A percentile compares a stretch with the other conserved stretches of the same genome.
Evolutionary conservation across 1,139 yeast genomes (phyloP).

Genomic region (Hemisphaericaspora xylofermentans): DNA sequence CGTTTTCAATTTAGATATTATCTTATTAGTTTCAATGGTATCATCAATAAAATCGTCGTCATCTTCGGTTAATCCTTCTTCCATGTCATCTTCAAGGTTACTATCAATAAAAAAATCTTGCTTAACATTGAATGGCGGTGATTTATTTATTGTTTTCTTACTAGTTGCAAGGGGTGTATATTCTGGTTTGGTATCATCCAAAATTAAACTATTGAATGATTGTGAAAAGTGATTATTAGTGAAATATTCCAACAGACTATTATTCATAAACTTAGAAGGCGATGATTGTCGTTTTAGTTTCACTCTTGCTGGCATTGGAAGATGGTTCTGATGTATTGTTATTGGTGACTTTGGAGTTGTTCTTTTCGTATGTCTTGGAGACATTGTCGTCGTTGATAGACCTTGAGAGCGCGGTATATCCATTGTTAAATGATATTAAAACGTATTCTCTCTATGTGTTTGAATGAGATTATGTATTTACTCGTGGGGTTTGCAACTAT

Average conservation of each 20-base stretch:
- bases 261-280: slow-evolving; percentile 10
- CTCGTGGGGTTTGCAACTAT: too few species aligned
- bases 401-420: neutral
- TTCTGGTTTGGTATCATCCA: slow-evolving; percentile 29
- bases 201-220: slow-evolving; percentile 45
- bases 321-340: slow-evolving; percentile 1
- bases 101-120: slow-evolving; percentile 30
- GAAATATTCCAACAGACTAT: slow-evolving; percentile 32
- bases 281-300: slow-evolving; percentile 8
- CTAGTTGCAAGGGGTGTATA: neutral
- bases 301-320: slow-evolving; percentile 7
- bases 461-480: too few species aligned
- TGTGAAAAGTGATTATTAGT: slow-evolving; percentile 44
- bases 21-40: slow-evolving; percentile 17
- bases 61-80: slow-evolving; percentile 5
- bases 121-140: slow-evolving; percentile 47
- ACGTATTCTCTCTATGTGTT: too few species aligned
- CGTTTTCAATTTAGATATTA: slow-evolving; percentile 17
- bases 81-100: slow-evolving; percentile 14
- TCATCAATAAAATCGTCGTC: slow-evolving; percentile 12
- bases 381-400: neutral
- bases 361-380: neutral
- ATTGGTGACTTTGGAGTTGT: slow-evolving; percentile 5
- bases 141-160: slow-evolving; percentile 31
- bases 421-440: too few species aligned